phyloP scores from a whole-genome alignment of 2,329 filamentous ascomycete species.

The Aspergillus caelatus region DNA sequence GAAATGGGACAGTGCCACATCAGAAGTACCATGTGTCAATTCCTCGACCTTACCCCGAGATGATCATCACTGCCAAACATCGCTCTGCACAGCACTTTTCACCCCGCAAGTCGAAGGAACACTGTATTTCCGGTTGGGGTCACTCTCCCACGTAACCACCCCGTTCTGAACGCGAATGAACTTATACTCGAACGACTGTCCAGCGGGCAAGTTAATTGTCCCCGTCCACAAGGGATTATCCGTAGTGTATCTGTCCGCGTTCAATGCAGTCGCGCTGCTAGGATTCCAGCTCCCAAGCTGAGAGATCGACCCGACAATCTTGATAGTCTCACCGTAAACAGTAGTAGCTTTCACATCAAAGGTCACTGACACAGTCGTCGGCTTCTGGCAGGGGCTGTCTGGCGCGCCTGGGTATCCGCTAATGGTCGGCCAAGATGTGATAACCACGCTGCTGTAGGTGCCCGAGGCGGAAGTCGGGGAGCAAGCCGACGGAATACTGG shows the following conservation, averaged over 20 bases:
- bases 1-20: too few species aligned
- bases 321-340: constrained; percentile 64
- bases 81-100: constrained; percentile 35
- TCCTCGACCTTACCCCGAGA: neutral
- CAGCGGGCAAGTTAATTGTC: constrained; percentile 58
- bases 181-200: constrained; percentile 66
- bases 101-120: constrained; percentile 42
- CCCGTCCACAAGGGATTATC: constrained; percentile 64
- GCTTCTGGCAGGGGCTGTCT: constrained; percentile 19
- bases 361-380: constrained; percentile 59
- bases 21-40: neutral
- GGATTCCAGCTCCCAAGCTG: constrained; percentile 67
- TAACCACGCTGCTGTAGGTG: constrained; percentile 36
- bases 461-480: constrained; percentile 34
- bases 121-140: constrained; percentile 49
- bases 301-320: constrained; percentile 62
- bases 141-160: constrained; percentile 65
- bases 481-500: constrained; percentile 35
- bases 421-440: constrained; percentile 36
- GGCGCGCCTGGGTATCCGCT: constrained; percentile 2
- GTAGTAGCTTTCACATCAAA: constrained; percentile 65
- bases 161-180: constrained; percentile 65
- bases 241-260: constrained; percentile 61
- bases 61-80: constrained; percentile 40
- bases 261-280: constrained; percentile 57